Conservation (phyloP, 2,329 filamentous ascomycete species). For the Ophiostoma quercus region DNA sequence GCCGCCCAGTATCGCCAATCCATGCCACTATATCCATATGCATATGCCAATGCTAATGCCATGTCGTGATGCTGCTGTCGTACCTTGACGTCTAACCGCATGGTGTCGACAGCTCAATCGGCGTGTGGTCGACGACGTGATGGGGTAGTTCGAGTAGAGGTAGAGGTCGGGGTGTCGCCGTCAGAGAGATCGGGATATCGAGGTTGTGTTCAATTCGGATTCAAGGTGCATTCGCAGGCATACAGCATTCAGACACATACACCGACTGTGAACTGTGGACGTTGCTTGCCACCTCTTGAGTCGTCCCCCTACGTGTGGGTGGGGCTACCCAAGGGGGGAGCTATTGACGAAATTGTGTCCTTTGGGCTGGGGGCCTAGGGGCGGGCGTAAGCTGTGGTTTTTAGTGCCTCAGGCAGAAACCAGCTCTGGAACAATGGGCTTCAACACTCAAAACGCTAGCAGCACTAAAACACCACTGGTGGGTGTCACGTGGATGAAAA, state of each 20-base stretch:
- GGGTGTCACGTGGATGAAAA: neutral
- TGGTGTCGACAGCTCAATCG: slow-evolving; percentile 24
- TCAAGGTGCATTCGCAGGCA: neutral
- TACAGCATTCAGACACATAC: slow-evolving; percentile 15
- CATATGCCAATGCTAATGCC: neutral
- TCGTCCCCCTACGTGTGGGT: slow-evolving; percentile 2
- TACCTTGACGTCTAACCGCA: slow-evolving; percentile 30
- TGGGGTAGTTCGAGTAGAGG: slow-evolving; percentile 2
- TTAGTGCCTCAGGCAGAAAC: slow-evolving; percentile 7
- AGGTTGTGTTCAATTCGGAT: neutral
- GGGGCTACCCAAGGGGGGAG: slow-evolving; percentile 16
- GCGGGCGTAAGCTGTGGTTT: neutral
- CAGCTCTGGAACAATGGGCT: neutral
- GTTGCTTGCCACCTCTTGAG: neutral
- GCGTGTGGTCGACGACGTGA: slow-evolving; percentile 2
- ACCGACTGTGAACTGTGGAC: slow-evolving; percentile 10
- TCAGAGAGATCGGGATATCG: neutral
- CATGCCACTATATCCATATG: neutral
- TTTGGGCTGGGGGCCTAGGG: slow-evolving; percentile 6
- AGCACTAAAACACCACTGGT: neutral
- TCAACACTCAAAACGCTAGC: neutral
- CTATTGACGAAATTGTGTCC: slow-evolving; percentile 18
- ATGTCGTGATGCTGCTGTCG: neutral
- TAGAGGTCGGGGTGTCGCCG: slow-evolving; percentile 9
- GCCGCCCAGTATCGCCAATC: neutral